Evolutionary conservation across 768 basidiomycete species (phyloP).

Genomic region (Nidularia pulvinata): DNA sequence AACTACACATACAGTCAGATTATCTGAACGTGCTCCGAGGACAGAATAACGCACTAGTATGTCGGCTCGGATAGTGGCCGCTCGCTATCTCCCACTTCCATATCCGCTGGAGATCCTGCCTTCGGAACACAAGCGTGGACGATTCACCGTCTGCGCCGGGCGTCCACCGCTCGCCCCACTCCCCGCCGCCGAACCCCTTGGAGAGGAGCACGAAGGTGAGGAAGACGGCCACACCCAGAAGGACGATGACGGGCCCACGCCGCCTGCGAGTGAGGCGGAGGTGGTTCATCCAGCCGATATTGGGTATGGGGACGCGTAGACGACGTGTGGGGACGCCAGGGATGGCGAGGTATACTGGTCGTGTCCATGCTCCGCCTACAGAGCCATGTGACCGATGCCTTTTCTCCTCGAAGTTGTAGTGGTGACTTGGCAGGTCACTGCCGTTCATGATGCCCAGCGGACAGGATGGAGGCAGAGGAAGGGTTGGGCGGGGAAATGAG

Average conservation of each 20-base stretch:
- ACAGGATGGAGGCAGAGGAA: conserved; percentile 1
- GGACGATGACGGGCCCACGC: conserved; percentile 53
- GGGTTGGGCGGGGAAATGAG: neutral
- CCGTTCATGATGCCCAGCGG: conserved; percentile 18
- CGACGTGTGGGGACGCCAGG: conserved; percentile 58
- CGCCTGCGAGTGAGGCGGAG: conserved; percentile 43
- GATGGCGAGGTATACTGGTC: conserved; percentile 56
- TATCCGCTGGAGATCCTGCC: conserved; percentile 77
- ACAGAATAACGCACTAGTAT: conserved; percentile 50
- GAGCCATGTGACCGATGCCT: conserved; percentile 25
- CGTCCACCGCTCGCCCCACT: conserved; percentile 41
- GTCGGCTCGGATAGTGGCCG: conserved; percentile 83
- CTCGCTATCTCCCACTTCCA: conserved; percentile 95
- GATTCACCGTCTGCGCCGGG: conserved; percentile 33
- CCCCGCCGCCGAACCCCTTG: conserved; percentile 35
- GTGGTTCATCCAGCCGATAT: conserved; percentile 40
- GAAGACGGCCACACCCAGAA: conserved; percentile 48
- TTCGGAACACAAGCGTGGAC: conserved; percentile 69
- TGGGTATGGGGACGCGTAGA: conserved; percentile 58
- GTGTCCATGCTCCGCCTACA: conserved; percentile 38
- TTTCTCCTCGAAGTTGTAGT: conserved; percentile 41
- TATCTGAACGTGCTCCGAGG: neutral
- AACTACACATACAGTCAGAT: conserved; percentile 34
- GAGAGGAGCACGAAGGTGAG: conserved; percentile 46
- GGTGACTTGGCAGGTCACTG: conserved; percentile 39